phyloP scores from a whole-genome alignment of 345 rosid species.

The Psidium friedrichsthalianum region DNA sequence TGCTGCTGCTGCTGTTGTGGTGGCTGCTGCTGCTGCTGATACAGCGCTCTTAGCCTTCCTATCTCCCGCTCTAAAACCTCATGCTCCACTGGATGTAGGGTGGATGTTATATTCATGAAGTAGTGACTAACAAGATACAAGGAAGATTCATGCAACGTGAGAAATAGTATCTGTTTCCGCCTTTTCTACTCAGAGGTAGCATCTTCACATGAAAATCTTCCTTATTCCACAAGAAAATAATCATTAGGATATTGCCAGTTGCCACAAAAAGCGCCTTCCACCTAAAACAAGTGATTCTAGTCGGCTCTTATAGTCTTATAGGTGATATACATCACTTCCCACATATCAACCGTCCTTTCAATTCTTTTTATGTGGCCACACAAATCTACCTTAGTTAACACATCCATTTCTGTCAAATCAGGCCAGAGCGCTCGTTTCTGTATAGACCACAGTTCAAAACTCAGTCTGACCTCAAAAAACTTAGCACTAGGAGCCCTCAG shows the following conservation, averaged over 20 bases:
- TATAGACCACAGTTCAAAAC: neutral
- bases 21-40: slow-evolving; percentile 55
- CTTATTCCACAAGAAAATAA: neutral
- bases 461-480: neutral
- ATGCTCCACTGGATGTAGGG: slow-evolving; percentile 68
- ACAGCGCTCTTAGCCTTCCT: slow-evolving; percentile 61
- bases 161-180: neutral
- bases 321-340: neutral
- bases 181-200: neutral
- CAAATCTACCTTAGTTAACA: neutral
- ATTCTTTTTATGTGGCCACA: neutral
- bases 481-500: too few species aligned
- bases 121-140: neutral
- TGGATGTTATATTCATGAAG: neutral
- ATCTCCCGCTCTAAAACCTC: slow-evolving; percentile 92
- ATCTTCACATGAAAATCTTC: neutral
- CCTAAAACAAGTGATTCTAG: neutral
- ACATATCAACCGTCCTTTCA: neutral
- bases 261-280: neutral
- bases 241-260: neutral
- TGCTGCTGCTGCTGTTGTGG: slow-evolving; percentile 30
- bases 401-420: neutral
- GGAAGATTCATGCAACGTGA: neutral
- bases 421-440: neutral
- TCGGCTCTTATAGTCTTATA: neutral